Evolutionary conservation across 768 basidiomycete species (phyloP).

Genomic region (Collybia sordida): DNA sequence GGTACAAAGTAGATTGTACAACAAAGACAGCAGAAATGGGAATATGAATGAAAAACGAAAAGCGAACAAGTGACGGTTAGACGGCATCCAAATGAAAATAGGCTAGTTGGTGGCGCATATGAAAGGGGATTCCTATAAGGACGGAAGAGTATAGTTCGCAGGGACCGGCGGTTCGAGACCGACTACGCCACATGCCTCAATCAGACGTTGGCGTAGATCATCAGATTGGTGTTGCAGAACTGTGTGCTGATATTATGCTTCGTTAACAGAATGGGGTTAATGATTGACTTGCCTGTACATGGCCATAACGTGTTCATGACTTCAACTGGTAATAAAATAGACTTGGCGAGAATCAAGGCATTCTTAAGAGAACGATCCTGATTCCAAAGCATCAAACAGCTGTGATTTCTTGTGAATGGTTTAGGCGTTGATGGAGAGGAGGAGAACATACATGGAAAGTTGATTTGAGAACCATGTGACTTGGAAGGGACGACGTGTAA

Average conservation of each 20-base stretch:
- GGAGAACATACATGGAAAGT: conserved; percentile 49
- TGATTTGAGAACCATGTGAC: conserved; percentile 73
- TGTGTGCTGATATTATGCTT: conserved; percentile 16
- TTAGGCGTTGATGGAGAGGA: background rate
- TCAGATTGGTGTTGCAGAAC: conserved; percentile 49
- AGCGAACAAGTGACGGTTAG: no score
- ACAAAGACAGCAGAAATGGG: background rate
- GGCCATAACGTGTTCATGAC: conserved; percentile 74
- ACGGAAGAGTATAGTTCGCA: conserved; percentile 35
- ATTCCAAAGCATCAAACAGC: conserved; percentile 67
- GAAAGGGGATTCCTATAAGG: conserved; percentile 13
- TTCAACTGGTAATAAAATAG: conserved; percentile 62
- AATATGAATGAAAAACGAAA: no score
- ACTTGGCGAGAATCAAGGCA: conserved; percentile 67
- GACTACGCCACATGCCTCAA: conserved; percentile 44
- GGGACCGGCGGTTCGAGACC: conserved; percentile 41
- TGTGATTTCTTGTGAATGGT: conserved; percentile 18
- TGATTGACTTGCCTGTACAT: conserved; percentile 35
- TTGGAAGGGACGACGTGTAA: conserved; percentile 69
- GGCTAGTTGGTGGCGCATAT: background rate
- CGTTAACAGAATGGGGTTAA: no score
- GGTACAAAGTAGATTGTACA: background rate
- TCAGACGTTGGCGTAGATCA: conserved; percentile 47
- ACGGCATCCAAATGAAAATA: background rate
- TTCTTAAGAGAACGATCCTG: conserved; percentile 55